phyloP scores from a whole-genome alignment of 805 yeast species.

The Myxozyma neglecta region DNA sequence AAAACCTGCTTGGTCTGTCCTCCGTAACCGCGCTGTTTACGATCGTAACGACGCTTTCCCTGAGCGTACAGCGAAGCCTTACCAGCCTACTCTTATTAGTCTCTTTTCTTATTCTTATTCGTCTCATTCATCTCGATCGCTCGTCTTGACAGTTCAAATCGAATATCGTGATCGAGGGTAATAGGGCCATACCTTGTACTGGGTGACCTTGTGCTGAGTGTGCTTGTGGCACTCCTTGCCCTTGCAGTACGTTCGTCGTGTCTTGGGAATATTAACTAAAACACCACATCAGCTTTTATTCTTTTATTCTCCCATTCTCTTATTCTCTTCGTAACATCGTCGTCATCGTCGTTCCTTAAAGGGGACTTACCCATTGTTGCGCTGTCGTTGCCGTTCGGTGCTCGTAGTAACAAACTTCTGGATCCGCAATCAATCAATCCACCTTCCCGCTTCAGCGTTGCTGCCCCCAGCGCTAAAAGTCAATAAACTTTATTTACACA shows the following conservation, averaged over 20 bases:
- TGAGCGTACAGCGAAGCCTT: slow-evolving; percentile 98
- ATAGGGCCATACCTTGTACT: slow-evolving; percentile 64
- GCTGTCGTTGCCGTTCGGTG: no score
- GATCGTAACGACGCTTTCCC: slow-evolving; percentile 99
- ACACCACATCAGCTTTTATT: not conserved
- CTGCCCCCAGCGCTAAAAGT: no score
- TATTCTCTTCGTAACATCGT: no score
- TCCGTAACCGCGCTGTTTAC: slow-evolving; percentile 99
- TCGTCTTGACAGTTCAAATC: no score
- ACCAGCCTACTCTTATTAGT: slow-evolving; percentile 63
- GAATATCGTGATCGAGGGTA: no score
- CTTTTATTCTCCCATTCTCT: not conserved
- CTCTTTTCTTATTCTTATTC: not conserved
- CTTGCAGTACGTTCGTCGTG: slow-evolving; percentile 99
- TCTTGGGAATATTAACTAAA: slow-evolving; percentile 98
- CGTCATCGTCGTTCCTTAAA: no score
- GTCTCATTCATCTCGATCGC: not conserved
- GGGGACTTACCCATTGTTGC: no score
- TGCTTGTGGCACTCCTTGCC: slow-evolving; percentile 99
- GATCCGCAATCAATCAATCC: no score
- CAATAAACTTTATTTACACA: no score
- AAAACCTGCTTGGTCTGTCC: slow-evolving; percentile 99
- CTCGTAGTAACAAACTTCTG: no score
- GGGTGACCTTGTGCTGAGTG: slow-evolving; percentile 99
- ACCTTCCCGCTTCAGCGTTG: no score